Conservation (phyloP, 2,329 filamentous ascomycete genomes). For the Aspergillus felis region DNA sequence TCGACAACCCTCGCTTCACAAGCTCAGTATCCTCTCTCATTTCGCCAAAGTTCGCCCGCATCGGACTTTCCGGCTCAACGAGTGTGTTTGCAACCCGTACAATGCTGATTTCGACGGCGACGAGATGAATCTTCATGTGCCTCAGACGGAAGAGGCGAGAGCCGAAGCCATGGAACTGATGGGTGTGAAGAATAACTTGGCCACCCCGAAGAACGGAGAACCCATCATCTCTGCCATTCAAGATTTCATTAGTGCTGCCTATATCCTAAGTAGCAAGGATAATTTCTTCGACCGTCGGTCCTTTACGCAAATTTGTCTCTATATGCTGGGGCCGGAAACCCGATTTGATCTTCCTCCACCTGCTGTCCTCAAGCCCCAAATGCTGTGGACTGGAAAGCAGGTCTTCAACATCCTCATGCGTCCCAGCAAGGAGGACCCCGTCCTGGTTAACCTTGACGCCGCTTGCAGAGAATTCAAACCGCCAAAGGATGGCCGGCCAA, state of each 20-base stretch:
- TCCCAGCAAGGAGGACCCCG: slow-evolving; percentile 76
- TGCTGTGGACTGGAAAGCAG: slow-evolving; percentile 95
- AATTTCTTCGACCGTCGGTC: slow-evolving; percentile 84
- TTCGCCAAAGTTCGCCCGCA: slow-evolving; percentile 89
- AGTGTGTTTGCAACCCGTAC: slow-evolving; percentile 97
- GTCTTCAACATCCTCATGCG: slow-evolving; percentile 89
- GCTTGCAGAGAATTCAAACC: slow-evolving; percentile 71
- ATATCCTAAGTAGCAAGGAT: slow-evolving; percentile 86
- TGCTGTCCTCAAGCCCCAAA: slow-evolving; percentile 76
- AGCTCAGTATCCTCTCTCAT: slow-evolving; percentile 97
- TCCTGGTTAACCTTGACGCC: slow-evolving; percentile 88
- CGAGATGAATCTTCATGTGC: slow-evolving; percentile 98
- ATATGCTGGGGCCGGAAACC: slow-evolving; percentile 81
- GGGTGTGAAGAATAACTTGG: slow-evolving; percentile 95
- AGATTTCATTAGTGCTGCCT: slow-evolving; percentile 96
- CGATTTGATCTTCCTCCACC: slow-evolving; percentile 83
- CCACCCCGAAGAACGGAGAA: slow-evolving; percentile 94
- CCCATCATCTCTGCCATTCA: slow-evolving; percentile 99
- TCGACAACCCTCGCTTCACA: slow-evolving; percentile 94
- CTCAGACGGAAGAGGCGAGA: slow-evolving; percentile 93
- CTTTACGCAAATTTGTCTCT: slow-evolving; percentile 85
- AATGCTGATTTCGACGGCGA: slow-evolving; percentile 99
- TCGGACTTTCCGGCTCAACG: slow-evolving; percentile 93
- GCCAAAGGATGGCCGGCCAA: slow-evolving; percentile 36
- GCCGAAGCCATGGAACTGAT: slow-evolving; percentile 94